Evolutionary conservation across 1,284 basidiomycete species (phyloP), one percentile per base, ranked within the genome.

Genomic region (Stereum hirsutum): DNA sequence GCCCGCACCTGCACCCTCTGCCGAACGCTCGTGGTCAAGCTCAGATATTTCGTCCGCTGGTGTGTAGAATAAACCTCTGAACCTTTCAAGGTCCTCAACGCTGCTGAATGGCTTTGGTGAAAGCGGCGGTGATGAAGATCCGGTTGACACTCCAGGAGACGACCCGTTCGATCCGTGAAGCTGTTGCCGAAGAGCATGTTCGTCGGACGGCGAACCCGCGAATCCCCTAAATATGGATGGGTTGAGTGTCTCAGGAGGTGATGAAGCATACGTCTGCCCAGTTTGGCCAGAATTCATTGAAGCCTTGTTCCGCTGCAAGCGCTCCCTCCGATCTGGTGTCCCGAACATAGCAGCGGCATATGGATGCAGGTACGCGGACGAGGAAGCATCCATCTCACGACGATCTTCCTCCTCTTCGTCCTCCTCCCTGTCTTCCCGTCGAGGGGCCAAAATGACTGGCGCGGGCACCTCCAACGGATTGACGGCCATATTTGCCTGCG

Each of bases 31-130:
- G n/a, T n/a, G n/a, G n/a, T n/a, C n/a, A n/a, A n/a, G n/a, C n/a
- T n/a, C n/a, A n/a, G n/a, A n/a, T n/a, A n/a, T n/a, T n/a, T n/a
- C n/a, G n/a, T n/a, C n/a, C n/a, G n/a, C n/a, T n/a, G n/a, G n/a
- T n/a, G n/a, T n/a, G n/a, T 81, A 85, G 59, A 87, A 87, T 10
- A 87, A 62, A 52, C 85, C 78, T 27, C 72, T 72, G 63, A 81
- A 87, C 20, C 72, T 68, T 21, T 82, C 78, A 5, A 86, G 64
- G 49, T 84, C 81, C 44, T 81, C 79, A 0, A 69, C 64, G 44
- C 66, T 70, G 14, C 74, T 72, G 33, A 83, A 52, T 1, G 58
- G 54, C 15, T 53, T 57, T 7, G 58, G 61, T 2, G 60, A 61
- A 30, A 44, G 64, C 40, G 51, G 63, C 41, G 62, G 64, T 33